These are phyloP conservation scores for Silene latifolia DNA, from an alignment of 148 eudicot species.

Conservation along the genomic window DNA sequence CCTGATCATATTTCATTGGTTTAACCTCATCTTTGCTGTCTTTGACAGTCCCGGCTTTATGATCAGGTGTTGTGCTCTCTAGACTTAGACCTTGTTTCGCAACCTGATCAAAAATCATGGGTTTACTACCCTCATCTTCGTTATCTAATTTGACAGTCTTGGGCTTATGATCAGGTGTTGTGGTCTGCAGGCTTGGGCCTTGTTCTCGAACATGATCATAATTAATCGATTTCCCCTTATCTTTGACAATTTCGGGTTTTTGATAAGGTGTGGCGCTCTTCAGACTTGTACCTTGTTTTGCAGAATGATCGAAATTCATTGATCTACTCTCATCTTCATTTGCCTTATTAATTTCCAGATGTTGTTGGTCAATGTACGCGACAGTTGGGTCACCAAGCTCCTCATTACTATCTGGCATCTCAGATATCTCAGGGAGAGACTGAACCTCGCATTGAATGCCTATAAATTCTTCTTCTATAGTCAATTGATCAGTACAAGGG, in stretches of 20 bases:
- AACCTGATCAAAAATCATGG: neutral
- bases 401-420: slow-evolving; percentile 32
- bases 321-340: neutral
- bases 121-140: neutral
- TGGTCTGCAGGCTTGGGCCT: too few species aligned
- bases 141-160: neutral
- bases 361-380: neutral
- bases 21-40: too few species aligned
- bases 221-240: too few species aligned
- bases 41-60: too few species aligned
- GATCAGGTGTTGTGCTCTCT: too few species aligned
- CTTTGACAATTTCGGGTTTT: neutral
- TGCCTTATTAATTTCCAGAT: neutral
- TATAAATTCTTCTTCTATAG: slow-evolving; percentile 22
- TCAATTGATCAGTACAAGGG: slow-evolving; percentile 17
- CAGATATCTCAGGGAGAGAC: slow-evolving; percentile 44
- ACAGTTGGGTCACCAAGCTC: slow-evolving; percentile 37
- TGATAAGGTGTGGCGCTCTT: neutral
- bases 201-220: neutral
- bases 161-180: neutral
- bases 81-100: too few species aligned
- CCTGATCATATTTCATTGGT: too few species aligned
- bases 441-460: slow-evolving; percentile 24
- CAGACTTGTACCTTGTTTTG: slow-evolving; percentile 1
- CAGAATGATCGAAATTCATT: neutral